Evolutionary conservation across 1,284 basidiomycete genomes (phyloP), one percentile per base, ranked within the genome.

Genomic region (Cystobasidiaceae sp.): DNA sequence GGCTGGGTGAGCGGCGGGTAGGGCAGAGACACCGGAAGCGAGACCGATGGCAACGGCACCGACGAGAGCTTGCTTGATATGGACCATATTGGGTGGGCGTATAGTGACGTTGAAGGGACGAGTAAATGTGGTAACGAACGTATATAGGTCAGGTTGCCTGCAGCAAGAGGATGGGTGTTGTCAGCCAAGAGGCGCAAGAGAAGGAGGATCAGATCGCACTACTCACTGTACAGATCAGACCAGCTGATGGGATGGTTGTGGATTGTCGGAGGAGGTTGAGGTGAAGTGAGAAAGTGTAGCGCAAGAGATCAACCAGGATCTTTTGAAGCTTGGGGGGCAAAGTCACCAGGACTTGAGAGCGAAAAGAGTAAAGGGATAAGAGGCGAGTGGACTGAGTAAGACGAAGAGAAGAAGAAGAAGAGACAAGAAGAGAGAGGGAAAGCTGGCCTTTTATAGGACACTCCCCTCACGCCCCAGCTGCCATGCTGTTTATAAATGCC

Each of bases 61-160:
- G 13, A 39, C 33, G 32, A 51, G 49, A 27, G 37, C 37, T 37
- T 48, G 28, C n/a, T 52, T 51, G 39, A 62, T 32, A 15, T 52
- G 44, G 39, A 62, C 59, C 59, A 62, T 62, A 15, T 23, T 62
- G 30, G 28, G 9, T 23, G 25, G 13, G 11, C 30, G n/a, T 41
- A 25, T 43, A 33, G 54, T 17, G 51, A 13, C n/a, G 21, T 33
- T 19, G 55, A 50, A 34, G 39, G 17, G 2, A 28, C 11, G 30
- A 34, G 54, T 43, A 8, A 21, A 21, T 21, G 19, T 32, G 45
- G 25, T 7, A 32, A 32, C 27, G 45, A 44, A 28, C 43, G 54
- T 56, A 44, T 43, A 4, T 56, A 56, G 54, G 50, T 52, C 50
- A 56, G 54, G 34, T 44, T 41, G 34, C 28, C 54, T 56, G 37